phyloP scores from a whole-genome alignment of 257 asterid genomes.

The Asclepias syriaca region DNA sequence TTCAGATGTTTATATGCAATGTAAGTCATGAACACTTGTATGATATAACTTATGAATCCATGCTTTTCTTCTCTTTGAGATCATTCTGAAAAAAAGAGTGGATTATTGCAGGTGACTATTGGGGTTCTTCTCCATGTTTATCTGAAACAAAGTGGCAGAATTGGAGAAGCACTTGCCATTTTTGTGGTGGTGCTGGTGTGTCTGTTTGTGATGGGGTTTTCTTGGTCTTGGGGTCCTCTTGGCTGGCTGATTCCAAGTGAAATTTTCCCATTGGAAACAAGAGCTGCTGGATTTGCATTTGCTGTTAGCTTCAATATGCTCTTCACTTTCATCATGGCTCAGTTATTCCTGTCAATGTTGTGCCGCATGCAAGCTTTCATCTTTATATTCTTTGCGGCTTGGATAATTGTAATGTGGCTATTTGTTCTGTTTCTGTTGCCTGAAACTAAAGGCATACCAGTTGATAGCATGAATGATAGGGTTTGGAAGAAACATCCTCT shows the following conservation, averaged over 20 bases:
- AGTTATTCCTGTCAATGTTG: conserved; percentile 32
- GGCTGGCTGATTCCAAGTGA: conserved; percentile 78
- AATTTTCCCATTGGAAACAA: conserved; percentile 60
- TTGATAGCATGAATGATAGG: conserved; percentile 24
- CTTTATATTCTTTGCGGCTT: conserved; percentile 35
- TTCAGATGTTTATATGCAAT: conserved; percentile 58
- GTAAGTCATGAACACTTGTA: conserved; percentile 14
- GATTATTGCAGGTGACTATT: conserved; percentile 37
- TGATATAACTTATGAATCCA: not conserved
- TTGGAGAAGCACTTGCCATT: conserved; percentile 26
- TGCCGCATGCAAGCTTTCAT: conserved; percentile 36
- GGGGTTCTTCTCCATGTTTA: conserved; percentile 35
- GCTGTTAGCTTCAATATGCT: conserved; percentile 57
- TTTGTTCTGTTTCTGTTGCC: conserved; percentile 31
- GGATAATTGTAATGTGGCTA: conserved; percentile 30
- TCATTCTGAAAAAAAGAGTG: not conserved
- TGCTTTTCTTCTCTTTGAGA: not conserved
- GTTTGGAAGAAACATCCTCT: conserved; percentile 35
- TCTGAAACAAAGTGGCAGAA: conserved; percentile 37
- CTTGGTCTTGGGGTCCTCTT: conserved; percentile 89
- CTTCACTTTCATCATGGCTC: conserved; percentile 34
- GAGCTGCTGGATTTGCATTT: conserved; percentile 65
- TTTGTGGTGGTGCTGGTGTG: conserved; percentile 56
- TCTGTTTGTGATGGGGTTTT: conserved; percentile 59
- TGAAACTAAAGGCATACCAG: conserved; percentile 35